Percentiles rank a stretch among this genome's conserved stretches.
Evolutionary conservation across 306 rosid genomes (phyloP).

Genomic region (Neltuma alba): DNA sequence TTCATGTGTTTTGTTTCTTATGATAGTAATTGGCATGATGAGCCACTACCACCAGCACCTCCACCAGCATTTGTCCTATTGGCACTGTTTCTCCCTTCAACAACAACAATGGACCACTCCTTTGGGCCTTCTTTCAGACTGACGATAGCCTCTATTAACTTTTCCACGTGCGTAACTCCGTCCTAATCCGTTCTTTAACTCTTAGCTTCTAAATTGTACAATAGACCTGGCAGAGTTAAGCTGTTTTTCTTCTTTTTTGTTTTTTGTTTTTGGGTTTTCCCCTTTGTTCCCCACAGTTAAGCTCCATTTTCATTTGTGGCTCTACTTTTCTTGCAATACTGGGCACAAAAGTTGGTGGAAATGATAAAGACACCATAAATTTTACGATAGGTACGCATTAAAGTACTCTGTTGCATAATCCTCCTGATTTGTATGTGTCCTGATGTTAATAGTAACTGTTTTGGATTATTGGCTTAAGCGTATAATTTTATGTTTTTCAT

Average conservation of each 20-base stretch:
- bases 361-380: conserved; percentile 32
- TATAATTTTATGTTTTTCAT: neutral
- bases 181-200: neutral
- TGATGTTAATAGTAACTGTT: conserved; percentile 40
- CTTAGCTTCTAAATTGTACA: neutral
- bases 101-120: conserved; percentile 37
- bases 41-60: conserved; percentile 67
- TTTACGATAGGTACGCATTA: conserved; percentile 6
- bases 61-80: conserved; percentile 60
- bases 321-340: neutral
- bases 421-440: conserved; percentile 59
- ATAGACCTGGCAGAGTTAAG: neutral
- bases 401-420: conserved; percentile 20
- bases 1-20: conserved; percentile 43
- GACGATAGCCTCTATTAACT: neutral
- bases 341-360: conserved; percentile 37
- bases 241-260: neutral
- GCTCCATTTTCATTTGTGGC: neutral
- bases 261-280: too few species aligned
- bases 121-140: conserved; percentile 29
- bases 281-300: neutral
- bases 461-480: neutral
- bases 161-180: neutral
- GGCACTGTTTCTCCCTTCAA: conserved; percentile 43
- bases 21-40: conserved; percentile 50